Evolutionary conservation across 2,329 filamentous ascomycete species (phyloP), one percentile per base, ranked within the genome.

Genomic region (Periconia sp.): DNA sequence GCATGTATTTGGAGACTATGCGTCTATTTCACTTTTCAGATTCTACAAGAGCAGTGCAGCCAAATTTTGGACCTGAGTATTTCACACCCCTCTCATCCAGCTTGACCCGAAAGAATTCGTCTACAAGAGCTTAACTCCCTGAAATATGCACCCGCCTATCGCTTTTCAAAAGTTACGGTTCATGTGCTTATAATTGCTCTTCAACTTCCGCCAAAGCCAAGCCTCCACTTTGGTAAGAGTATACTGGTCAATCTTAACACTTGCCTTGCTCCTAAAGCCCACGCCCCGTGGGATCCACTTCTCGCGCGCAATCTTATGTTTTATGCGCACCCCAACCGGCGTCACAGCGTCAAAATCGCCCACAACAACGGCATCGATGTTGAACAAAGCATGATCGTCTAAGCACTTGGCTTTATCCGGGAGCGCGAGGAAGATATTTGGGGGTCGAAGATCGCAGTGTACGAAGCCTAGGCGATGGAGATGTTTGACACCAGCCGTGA

Each of bases 281-380:
- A 18, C 15, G 2, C 23, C 15, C 7, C n/a, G 4, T 2, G 40
- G 45, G 31, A 36, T 34, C 45, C 40, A 46, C 3, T 16, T 17
- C 5, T 28, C 21, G 13, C 16, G 16, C 10, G 40, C 40, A 9
- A 36, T 18, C 36, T 48, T 48, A 19, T 43, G 28, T 1, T 13
- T 10, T 6, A 46, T 23, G 10, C 21, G n/a, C 15, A 33, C 30
- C 2, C 39, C 28, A 12, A 32, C 21, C 30, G 11, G 8, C 5
- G 38, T 16, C 19, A 30, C 38, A 15, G 45, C 40, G 37, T 48
- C 36, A 5, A 43, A 40, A 18, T 40, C 45, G 6, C 40, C 40
- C 12, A 37, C 18, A 11, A 44, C 45, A 5, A 44, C 34, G 13
- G 41, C 43, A 18, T 18, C 24, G 12, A 42, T 30, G 15, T 29